phyloP scores from a whole-genome alignment of 164 flowering plant genomes.

The Dillenia turbinata region DNA sequence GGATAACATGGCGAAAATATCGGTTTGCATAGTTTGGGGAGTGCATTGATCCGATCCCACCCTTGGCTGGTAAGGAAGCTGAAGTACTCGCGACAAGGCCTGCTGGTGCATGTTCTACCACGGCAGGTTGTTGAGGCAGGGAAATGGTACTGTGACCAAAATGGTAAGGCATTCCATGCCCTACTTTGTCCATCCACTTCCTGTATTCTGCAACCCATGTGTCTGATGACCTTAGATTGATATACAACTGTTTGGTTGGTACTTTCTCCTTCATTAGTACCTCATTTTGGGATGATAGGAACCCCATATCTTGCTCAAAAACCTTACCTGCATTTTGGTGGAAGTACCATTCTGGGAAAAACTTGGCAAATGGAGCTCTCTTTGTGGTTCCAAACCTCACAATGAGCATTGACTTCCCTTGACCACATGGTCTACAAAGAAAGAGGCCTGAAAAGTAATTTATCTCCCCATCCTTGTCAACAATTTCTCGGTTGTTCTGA shows the following conservation, averaged over 20 bases:
- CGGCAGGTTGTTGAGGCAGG: constrained; percentile 72
- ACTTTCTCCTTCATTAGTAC: constrained; percentile 70
- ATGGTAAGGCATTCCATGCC: constrained; percentile 96
- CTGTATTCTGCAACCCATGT: constrained; percentile 92
- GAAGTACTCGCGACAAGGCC: constrained; percentile 75
- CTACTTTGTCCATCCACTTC: constrained; percentile 97
- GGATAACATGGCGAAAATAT: constrained; percentile 83
- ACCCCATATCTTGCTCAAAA: constrained; percentile 99
- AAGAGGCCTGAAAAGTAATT: constrained; percentile 75
- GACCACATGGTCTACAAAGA: constrained; percentile 91
- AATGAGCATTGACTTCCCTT: constrained; percentile 94
- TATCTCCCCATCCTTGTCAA: constrained; percentile 56
- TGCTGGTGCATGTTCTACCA: constrained; percentile 95
- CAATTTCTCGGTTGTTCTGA: constrained; percentile 68
- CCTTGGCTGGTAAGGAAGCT: constrained; percentile 86
- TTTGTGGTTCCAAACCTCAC: constrained; percentile 80
- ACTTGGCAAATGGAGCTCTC: constrained; percentile 35
- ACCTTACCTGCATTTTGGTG: constrained; percentile 95
- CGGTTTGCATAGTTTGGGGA: constrained; percentile 75
- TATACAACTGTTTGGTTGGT: constrained; percentile 73
- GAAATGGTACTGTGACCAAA: constrained; percentile 83
- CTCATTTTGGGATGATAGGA: constrained; percentile 93
- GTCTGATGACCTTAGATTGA: constrained; percentile 76
- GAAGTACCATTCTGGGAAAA: constrained; percentile 80
- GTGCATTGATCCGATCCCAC: constrained; percentile 74